Evolutionary conservation across 805 yeast species (phyloP).

Genomic region (Lipomyces lipofer): DNA sequence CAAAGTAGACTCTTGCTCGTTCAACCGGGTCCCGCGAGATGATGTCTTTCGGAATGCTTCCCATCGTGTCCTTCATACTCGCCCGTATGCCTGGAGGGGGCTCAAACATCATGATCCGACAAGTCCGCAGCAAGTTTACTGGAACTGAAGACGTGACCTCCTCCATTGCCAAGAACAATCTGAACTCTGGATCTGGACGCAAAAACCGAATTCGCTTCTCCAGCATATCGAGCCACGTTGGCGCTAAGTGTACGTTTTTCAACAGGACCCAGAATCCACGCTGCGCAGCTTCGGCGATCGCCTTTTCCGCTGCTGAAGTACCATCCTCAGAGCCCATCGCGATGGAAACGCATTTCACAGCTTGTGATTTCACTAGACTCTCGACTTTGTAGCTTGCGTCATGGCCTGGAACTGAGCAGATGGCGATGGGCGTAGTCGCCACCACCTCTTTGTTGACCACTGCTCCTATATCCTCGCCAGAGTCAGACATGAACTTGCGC

Average conservation of each 20-base stretch:
- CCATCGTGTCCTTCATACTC: constrained; percentile 46
- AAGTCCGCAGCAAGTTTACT: constrained; percentile 53
- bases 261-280: constrained; percentile 69
- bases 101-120: constrained; percentile 62
- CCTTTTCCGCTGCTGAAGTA: constrained; percentile 53
- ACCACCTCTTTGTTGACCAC: constrained; percentile 32
- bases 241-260: constrained; percentile 78
- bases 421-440: constrained; percentile 46
- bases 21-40: constrained; percentile 44
- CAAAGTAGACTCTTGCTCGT: constrained; percentile 50
- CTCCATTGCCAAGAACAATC: constrained; percentile 66
- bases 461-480: constrained; percentile 5
- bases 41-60: constrained; percentile 29
- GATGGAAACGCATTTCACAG: constrained; percentile 43
- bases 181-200: constrained; percentile 44
- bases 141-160: constrained; percentile 52
- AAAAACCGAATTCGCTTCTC: constrained; percentile 48
- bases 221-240: constrained; percentile 58
- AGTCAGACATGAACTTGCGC: neutral
- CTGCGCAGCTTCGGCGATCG: constrained; percentile 49
- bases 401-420: constrained; percentile 60
- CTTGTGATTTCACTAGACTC: constrained; percentile 43
- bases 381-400: constrained; percentile 65
- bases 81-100: constrained; percentile 59
- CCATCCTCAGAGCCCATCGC: constrained; percentile 80